phyloP scores from a whole-genome alignment of 108 stramenopile species.

The Pinguiococcus pyrenoidosus region DNA sequence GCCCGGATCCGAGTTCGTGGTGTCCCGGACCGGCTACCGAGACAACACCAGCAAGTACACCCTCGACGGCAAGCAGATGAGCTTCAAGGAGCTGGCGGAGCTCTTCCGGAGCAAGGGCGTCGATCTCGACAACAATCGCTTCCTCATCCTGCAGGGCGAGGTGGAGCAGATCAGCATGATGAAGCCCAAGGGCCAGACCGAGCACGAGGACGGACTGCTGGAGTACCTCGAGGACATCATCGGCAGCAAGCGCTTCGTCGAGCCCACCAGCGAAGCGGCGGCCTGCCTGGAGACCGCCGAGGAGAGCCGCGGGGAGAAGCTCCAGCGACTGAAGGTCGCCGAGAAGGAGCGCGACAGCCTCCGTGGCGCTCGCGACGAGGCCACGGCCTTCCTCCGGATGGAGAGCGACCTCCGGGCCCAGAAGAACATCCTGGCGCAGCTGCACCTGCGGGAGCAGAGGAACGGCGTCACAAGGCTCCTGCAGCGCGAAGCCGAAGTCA shows the following conservation, averaged over 20 bases:
- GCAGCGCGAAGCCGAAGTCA: no score
- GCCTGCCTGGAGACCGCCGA: background rate
- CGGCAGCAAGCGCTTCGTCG: conserved; percentile 80
- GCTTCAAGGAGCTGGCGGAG: conserved; percentile 68
- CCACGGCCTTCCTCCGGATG: conserved; percentile 60
- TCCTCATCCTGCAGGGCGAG: conserved; percentile 94
- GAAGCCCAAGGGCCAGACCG: conserved; percentile 83
- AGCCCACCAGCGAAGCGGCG: conserved; percentile 62
- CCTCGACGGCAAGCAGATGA: conserved; percentile 63
- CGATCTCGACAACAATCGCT: conserved; percentile 96
- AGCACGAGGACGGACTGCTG: conserved; percentile 88
- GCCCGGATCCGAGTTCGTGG: conserved; percentile 54
- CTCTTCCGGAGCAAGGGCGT: conserved; percentile 74
- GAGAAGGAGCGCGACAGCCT: conserved; percentile 84
- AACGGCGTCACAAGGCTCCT: conserved; percentile 16
- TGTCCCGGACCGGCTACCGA: conserved; percentile 63
- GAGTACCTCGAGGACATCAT: conserved; percentile 99
- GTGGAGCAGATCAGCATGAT: conserved; percentile 98
- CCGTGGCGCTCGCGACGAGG: conserved; percentile 73
- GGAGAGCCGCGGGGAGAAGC: conserved; percentile 54
- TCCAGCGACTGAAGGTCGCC: conserved; percentile 86
- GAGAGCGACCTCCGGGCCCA: conserved; percentile 47
- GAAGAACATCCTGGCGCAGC: conserved; percentile 26
- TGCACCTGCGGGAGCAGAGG: conserved; percentile 35
- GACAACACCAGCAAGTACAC: conserved; percentile 78